phyloP scores from a whole-genome alignment of 306 rosid species.

The Inga laurina region DNA sequence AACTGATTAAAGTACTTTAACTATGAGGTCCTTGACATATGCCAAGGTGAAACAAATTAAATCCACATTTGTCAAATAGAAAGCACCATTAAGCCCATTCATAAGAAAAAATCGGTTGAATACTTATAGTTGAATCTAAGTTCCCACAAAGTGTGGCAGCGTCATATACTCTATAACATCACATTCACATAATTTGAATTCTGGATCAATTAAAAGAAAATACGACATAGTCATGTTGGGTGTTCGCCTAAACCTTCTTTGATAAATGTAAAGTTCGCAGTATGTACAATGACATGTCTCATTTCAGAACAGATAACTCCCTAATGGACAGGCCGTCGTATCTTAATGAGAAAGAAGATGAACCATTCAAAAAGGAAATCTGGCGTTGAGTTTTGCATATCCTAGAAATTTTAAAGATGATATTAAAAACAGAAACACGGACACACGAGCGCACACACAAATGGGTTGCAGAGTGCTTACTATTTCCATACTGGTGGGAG shows the following conservation, averaged over 20 bases:
- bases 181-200: background rate
- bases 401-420: background rate
- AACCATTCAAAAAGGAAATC: background rate
- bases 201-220: background rate
- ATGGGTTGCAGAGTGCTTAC: conserved; percentile 42
- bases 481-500: conserved; percentile 92
- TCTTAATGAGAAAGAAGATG: background rate
- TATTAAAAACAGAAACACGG: background rate
- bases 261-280: background rate
- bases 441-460: background rate
- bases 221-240: background rate
- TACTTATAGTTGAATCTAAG: background rate
- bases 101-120: background rate
- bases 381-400: background rate
- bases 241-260: background rate
- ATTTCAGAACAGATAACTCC: background rate
- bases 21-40: background rate
- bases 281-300: background rate
- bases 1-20: background rate
- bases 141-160: background rate
- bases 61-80: background rate
- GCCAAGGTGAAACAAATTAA: background rate
- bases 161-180: background rate
- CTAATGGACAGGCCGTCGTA: background rate
- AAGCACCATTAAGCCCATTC: background rate